phyloP scores from a whole-genome alignment of 257 asterid species.

The Fraxinus pennsylvanica region DNA sequence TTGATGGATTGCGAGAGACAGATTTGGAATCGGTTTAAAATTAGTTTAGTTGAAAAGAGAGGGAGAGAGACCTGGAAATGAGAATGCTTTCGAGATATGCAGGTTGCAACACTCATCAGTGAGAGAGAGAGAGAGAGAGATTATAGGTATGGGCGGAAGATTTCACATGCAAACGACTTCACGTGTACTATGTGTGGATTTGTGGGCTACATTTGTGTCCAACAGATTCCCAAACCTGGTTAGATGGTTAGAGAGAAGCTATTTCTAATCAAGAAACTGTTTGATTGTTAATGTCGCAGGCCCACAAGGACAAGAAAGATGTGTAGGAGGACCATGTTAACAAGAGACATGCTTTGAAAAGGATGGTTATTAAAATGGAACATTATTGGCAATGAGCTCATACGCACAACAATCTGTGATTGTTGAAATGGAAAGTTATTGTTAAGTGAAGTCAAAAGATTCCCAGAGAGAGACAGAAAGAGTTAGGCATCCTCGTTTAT shows the following conservation, averaged over 20 bases:
- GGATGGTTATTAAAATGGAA: not conserved
- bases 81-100: no score
- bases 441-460: not conserved
- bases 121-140: no score
- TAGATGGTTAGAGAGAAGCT: no score
- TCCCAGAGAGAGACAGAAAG: not conserved
- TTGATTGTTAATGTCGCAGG: not conserved
- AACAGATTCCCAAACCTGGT: no score
- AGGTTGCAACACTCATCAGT: no score
- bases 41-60: no score
- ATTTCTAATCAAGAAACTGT: no score
- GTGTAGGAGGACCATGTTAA: not conserved
- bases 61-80: no score
- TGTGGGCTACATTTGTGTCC: no score
- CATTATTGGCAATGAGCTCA: not conserved
- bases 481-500: not conserved
- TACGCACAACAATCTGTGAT: not conserved
- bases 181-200: not conserved
- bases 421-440: not conserved
- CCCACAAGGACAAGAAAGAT: not conserved
- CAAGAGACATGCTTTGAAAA: not conserved
- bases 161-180: not conserved
- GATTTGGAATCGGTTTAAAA: not conserved
- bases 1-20: not conserved
- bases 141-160: no score